phyloP scores from a whole-genome alignment of 176 grass and related monocot genomes.

The Saccharum spontaneum region DNA sequence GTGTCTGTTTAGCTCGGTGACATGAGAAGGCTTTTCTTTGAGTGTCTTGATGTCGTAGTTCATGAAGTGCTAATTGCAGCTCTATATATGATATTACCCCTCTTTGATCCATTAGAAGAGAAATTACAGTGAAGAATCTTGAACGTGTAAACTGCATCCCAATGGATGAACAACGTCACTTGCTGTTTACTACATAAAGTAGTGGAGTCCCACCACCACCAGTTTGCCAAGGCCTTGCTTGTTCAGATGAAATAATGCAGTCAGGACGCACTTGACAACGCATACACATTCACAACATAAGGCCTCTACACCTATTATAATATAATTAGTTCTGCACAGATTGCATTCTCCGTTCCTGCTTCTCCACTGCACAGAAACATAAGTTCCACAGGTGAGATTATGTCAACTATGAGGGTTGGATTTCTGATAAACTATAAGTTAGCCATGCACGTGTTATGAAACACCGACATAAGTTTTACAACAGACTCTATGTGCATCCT shows the following conservation, averaged over 20 bases:
- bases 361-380: constrained; percentile 31
- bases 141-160: neutral
- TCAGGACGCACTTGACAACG: neutral
- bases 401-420: neutral
- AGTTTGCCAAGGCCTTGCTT: too few relatives aligned
- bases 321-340: constrained; percentile 33
- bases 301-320: neutral
- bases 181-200: neutral
- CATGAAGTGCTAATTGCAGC: too few relatives aligned
- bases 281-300: neutral
- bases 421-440: neutral
- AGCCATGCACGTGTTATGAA: neutral
- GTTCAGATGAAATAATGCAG: too few relatives aligned
- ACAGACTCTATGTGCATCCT: neutral
- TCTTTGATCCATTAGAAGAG: neutral
- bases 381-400: constrained; percentile 20
- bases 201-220: neutral
- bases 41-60: too few relatives aligned
- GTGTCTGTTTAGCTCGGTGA: too few relatives aligned
- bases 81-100: neutral
- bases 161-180: neutral
- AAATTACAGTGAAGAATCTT: neutral
- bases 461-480: neutral
- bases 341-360: constrained; percentile 32
- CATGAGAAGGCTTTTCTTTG: too few relatives aligned